Percentiles rank a stretch among this genome's conserved stretches.
Conservation (phyloP, 139 green algal genomes). For the Chlamydomonas asymmetrica region DNA sequence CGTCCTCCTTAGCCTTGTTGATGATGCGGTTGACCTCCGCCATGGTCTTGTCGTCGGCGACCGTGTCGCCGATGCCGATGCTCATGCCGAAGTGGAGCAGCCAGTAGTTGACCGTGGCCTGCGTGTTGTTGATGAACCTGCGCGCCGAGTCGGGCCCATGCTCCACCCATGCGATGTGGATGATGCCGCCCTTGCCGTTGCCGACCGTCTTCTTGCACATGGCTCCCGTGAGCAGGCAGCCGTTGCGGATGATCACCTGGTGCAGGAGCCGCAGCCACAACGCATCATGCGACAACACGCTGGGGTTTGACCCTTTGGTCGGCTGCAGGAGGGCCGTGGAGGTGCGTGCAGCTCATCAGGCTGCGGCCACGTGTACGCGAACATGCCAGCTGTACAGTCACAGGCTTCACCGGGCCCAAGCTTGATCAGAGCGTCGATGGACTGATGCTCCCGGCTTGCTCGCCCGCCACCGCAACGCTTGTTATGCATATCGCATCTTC, state of each 20-base stretch:
- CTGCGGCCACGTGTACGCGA: too few relatives aligned
- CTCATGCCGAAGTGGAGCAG: conserved; percentile 90
- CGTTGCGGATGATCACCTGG: conserved; percentile 91
- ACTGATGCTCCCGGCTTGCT: too few relatives aligned
- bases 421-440: too few relatives aligned
- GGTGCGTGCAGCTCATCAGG: too few relatives aligned
- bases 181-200: conserved; percentile 75
- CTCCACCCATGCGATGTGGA: conserved; percentile 96
- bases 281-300: too few relatives aligned
- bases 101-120: conserved; percentile 96
- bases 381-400: too few relatives aligned
- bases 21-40: conserved; percentile 92
- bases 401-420: too few relatives aligned
- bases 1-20: conserved; percentile 80
- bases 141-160: conserved; percentile 86
- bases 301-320: too few relatives aligned
- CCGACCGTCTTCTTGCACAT: conserved; percentile 98
- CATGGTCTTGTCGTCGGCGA: conserved; percentile 93
- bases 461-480: too few relatives aligned
- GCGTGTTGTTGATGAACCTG: conserved; percentile 70
- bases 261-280: too few relatives aligned
- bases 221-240: conserved; percentile 78
- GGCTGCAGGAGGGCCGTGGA: too few relatives aligned
- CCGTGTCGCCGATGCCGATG: conserved; percentile 97
- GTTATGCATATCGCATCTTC: too few relatives aligned